phyloP scores from a whole-genome alignment of 208 protist genomes.

The Acanthamoeba healyi region DNA sequence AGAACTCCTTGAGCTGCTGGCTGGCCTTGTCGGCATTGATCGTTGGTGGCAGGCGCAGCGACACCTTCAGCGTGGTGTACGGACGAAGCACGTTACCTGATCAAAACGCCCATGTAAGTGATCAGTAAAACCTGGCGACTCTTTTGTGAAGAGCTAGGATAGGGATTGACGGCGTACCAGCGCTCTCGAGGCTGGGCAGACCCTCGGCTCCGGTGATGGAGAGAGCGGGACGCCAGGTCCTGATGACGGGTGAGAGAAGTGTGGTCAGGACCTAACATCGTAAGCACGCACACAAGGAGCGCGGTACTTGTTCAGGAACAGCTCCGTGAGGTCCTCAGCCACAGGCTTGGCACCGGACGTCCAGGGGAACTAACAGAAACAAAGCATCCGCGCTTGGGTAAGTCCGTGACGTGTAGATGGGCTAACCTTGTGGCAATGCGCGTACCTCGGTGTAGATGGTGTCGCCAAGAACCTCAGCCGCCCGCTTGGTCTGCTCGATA shows the following conservation, averaged over 20 bases:
- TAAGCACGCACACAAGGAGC: not conserved
- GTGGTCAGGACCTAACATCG: not conserved
- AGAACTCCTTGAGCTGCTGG: constrained; percentile 89
- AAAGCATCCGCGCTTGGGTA: not conserved
- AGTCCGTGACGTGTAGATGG: no score
- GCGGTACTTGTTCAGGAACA: constrained; percentile 91
- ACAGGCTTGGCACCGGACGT: constrained; percentile 77
- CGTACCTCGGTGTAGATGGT: constrained; percentile 44
- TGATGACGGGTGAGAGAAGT: not conserved
- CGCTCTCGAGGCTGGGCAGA: constrained; percentile 90
- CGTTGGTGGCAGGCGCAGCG: constrained; percentile 94
- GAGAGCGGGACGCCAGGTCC: constrained; percentile 95
- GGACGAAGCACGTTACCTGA: constrained; percentile 95
- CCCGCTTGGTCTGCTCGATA: constrained; percentile 84
- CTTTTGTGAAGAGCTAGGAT: not conserved
- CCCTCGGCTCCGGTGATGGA: constrained; percentile 94
- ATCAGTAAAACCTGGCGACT: not conserved
- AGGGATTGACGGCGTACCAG: constrained; percentile 77
- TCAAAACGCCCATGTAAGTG: not conserved
- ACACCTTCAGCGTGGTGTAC: constrained; percentile 93
- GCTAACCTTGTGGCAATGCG: not conserved
- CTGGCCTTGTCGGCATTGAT: constrained; percentile 88
- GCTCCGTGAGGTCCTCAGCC: constrained; percentile 88
- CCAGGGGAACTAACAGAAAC: constrained; percentile 83
- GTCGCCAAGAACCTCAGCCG: constrained; percentile 82